A percentile compares a stretch with the other conserved stretches of the same genome.
Conservation (phyloP, 2,329 filamentous ascomycete species). For the Beauveria caledonica region DNA sequence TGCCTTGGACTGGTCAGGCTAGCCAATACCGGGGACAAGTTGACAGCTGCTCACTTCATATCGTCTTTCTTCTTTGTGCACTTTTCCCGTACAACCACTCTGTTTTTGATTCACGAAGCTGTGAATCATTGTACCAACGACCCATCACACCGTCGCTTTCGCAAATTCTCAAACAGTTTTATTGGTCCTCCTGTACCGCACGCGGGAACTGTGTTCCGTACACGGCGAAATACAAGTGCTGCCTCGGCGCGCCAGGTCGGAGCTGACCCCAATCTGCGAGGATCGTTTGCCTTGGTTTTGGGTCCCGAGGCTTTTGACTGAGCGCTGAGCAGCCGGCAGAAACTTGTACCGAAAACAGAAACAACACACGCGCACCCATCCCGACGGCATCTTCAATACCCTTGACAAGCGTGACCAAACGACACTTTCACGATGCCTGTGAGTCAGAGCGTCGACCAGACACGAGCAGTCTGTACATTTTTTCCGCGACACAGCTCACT, state of each 20-base stretch:
- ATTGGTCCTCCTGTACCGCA: background rate
- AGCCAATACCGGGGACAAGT: background rate
- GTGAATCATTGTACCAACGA: background rate
- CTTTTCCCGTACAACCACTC: background rate
- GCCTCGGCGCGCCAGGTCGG: conserved; percentile 11
- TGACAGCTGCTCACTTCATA: background rate
- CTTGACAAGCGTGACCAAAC: background rate
- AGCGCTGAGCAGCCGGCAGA: conserved; percentile 11
- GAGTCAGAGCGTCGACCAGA: conserved; percentile 4
- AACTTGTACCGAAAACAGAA: background rate
- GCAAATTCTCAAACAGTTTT: background rate
- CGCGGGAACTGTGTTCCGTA: background rate
- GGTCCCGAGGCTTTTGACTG: conserved; percentile 8
- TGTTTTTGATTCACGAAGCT: background rate
- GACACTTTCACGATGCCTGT: conserved; percentile 15
- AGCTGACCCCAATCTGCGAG: conserved; percentile 7
- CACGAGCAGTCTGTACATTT: too few relatives aligned
- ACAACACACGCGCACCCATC: too few relatives aligned
- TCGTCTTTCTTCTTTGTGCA: background rate
- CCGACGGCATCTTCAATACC: background rate
- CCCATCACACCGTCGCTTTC: background rate
- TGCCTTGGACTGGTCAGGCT: background rate
- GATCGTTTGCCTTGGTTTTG: conserved; percentile 9
- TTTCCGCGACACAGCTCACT: background rate
- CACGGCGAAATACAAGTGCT: background rate